phyloP scores from a whole-genome alignment of 2,329 filamentous ascomycete genomes.

The Colletotrichum liaoningense region DNA sequence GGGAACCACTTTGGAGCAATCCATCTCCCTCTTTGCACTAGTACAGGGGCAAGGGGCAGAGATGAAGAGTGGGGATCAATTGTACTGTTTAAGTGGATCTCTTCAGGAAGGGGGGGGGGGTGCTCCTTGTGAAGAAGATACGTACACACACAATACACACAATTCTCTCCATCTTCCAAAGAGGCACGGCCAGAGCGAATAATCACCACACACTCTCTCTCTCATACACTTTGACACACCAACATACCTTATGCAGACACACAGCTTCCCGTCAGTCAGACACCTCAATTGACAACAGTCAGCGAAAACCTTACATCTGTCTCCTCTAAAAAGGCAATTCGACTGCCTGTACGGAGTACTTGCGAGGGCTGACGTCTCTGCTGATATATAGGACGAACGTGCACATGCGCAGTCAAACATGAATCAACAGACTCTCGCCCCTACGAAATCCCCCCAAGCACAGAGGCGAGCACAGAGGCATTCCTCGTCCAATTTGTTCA shows the following conservation, averaged over 20 bases:
- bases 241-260: too few relatives aligned
- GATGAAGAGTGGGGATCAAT: constrained; percentile 18
- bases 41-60: constrained; percentile 30
- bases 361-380: neutral
- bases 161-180: too few relatives aligned
- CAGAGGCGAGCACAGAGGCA: neutral
- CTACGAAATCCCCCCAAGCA: neutral
- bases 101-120: neutral
- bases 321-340: neutral
- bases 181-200: neutral
- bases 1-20: constrained; percentile 33
- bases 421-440: neutral
- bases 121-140: neutral
- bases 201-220: neutral
- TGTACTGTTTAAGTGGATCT: neutral
- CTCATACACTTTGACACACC: neutral
- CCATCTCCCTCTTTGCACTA: constrained; percentile 28
- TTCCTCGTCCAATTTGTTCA: neutral
- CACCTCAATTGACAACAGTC: constrained; percentile 6
- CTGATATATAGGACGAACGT: constrained; percentile 3
- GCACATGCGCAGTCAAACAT: neutral
- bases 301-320: neutral
- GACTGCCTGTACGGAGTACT: neutral
- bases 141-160: neutral
- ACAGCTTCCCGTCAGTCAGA: neutral